Evolutionary conservation across 2,329 filamentous ascomycete species (phyloP).

Genomic region (Phialophora verrucosa): DNA sequence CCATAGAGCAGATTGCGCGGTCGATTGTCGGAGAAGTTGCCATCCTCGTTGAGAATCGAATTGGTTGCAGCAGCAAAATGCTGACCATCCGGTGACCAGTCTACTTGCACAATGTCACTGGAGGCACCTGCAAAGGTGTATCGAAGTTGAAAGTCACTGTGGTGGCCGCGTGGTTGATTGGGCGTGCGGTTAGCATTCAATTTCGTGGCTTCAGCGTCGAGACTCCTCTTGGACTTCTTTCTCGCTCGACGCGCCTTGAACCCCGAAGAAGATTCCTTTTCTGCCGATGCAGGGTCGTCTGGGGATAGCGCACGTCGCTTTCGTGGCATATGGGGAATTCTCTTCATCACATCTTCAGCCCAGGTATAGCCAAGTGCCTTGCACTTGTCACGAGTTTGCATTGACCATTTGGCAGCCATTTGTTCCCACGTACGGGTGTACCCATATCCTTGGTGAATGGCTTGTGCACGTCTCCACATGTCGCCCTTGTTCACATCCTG

Average conservation of each 20-base stretch:
- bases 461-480: slow-evolving; percentile 16
- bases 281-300: background rate
- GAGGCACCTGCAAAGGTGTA: slow-evolving; percentile 61
- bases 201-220: background rate
- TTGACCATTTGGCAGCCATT: slow-evolving; percentile 20
- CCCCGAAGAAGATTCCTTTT: background rate
- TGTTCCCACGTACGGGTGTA: slow-evolving; percentile 11
- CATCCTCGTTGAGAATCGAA: slow-evolving; percentile 41
- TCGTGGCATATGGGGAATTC: slow-evolving; percentile 6
- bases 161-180: background rate
- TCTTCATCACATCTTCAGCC: slow-evolving; percentile 14
- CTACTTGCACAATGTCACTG: slow-evolving; percentile 61
- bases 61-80: slow-evolving; percentile 64
- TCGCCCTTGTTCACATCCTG: background rate
- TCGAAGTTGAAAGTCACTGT: slow-evolving; percentile 1
- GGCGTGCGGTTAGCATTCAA: background rate
- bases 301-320: background rate
- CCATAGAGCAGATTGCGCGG: slow-evolving; percentile 45
- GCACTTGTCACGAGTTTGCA: slow-evolving; percentile 15
- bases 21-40: slow-evolving; percentile 39
- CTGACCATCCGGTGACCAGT: slow-evolving; percentile 62
- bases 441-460: background rate
- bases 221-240: background rate
- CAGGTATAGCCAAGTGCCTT: background rate
- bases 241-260: background rate